Percentiles rank a stretch among this genome's conserved stretches.
phyloP scores from a whole-genome alignment of 2,329 filamentous ascomycete species.

The Neofusicoccum parvum region DNA sequence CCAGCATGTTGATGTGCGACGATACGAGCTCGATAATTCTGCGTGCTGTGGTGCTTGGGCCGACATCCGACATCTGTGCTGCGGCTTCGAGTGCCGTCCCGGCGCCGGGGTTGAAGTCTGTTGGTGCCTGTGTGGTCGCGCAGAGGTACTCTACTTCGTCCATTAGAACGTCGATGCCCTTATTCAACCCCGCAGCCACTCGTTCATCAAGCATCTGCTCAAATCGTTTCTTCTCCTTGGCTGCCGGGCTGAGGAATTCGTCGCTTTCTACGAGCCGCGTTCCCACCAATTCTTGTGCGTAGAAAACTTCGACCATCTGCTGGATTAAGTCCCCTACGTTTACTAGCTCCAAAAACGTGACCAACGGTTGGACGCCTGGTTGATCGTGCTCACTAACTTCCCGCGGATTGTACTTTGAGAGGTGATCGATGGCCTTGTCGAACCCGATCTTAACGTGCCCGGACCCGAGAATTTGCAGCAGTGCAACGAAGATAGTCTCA shows the following conservation, averaged over 20 bases:
- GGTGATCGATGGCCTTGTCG: conserved; percentile 85
- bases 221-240: conserved; percentile 95
- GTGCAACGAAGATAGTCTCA: conserved; percentile 79
- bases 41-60: conserved; percentile 76
- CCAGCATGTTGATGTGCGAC: conserved; percentile 88
- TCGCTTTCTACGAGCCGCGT: conserved; percentile 85
- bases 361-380: conserved; percentile 78
- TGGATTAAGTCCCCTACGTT: conserved; percentile 98
- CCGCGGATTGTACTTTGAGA: conserved; percentile 88
- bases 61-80: conserved; percentile 57
- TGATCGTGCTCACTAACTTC: conserved; percentile 72
- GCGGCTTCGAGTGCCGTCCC: conserved; percentile 35
- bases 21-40: conserved; percentile 83
- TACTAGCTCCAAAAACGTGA: conserved; percentile 95
- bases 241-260: conserved; percentile 89
- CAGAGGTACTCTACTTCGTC: conserved; percentile 96
- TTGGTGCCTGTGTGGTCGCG: conserved; percentile 80
- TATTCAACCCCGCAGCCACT: conserved; percentile 92
- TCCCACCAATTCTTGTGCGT: conserved; percentile 87
- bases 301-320: conserved; percentile 99
- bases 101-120: conserved; percentile 81
- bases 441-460: conserved; percentile 92
- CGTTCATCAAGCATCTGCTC: conserved; percentile 98
- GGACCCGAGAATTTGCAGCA: conserved; percentile 82
- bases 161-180: conserved; percentile 97